Conservation (phyloP, 2,329 filamentous ascomycete genomes). For the Nectriaceae sp. region DNA sequence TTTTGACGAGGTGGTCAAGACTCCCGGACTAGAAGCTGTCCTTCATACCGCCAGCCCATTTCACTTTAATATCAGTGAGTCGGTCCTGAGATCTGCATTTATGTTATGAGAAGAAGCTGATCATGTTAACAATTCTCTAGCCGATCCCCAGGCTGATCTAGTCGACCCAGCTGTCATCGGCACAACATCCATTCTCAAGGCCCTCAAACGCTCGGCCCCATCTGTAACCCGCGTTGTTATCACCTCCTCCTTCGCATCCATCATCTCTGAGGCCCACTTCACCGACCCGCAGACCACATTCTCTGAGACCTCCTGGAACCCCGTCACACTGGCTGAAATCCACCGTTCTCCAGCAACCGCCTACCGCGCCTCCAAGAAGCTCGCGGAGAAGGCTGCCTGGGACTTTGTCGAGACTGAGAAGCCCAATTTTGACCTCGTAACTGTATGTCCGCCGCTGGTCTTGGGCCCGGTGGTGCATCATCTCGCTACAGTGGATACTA, state of each 20-base stretch:
- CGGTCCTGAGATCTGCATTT: too few species aligned
- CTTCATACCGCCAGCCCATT: constrained; percentile 64
- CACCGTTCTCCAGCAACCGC: constrained; percentile 40
- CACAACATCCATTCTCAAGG: constrained; percentile 70
- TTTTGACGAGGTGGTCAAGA: constrained; percentile 65
- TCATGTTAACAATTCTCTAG: constrained; percentile 18
- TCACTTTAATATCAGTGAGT: constrained; percentile 51
- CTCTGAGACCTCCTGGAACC: constrained; percentile 56
- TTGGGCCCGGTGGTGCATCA: constrained; percentile 54
- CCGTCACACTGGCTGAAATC: constrained; percentile 48
- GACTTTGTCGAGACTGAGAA: constrained; percentile 47
- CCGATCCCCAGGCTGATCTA: constrained; percentile 54
- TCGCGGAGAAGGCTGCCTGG: constrained; percentile 57
- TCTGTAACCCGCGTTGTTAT: constrained; percentile 71
- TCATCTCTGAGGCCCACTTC: constrained; percentile 43
- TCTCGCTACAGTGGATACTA: constrained; percentile 44
- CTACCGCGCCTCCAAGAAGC: constrained; percentile 58
- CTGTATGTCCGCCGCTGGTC: constrained; percentile 57
- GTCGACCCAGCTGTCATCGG: constrained; percentile 60
- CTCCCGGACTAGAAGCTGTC: constrained; percentile 54
- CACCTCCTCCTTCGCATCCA: constrained; percentile 58
- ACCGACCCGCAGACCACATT: constrained; percentile 43
- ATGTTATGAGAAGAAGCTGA: too few species aligned
- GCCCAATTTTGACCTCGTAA: constrained; percentile 52
- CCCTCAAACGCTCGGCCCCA: constrained; percentile 60